Evolutionary conservation across 345 rosid genomes (phyloP).

Genomic region (Syzygium aromaticum): DNA sequence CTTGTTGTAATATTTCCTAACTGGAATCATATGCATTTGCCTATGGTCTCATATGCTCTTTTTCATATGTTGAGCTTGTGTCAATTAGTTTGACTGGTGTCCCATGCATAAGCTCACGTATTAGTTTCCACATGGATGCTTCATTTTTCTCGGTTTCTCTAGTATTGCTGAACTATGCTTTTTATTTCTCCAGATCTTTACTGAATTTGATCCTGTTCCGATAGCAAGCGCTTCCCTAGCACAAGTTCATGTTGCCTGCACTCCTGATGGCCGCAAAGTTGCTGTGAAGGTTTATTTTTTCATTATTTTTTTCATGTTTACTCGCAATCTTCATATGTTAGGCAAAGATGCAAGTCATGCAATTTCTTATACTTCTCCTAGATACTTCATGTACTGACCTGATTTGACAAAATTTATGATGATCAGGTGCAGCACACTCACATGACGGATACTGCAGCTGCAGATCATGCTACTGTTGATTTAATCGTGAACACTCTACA

Average conservation of each 20-base stretch:
- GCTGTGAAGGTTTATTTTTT: conserved; percentile 75
- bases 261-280: conserved; percentile 64
- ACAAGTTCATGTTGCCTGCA: conserved; percentile 94
- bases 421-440: conserved; percentile 90
- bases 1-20: neutral
- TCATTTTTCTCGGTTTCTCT: neutral
- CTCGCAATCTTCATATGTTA: neutral
- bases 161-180: neutral
- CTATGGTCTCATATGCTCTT: neutral
- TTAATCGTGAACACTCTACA: conserved; percentile 72
- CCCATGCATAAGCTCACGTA: neutral
- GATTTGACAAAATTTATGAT: neutral
- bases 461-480: conserved; percentile 80
- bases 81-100: neutral
- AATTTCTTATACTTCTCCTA: neutral
- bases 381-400: conserved; percentile 1
- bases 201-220: conserved; percentile 82
- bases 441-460: conserved; percentile 89
- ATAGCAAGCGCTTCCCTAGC: conserved; percentile 99
- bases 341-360: neutral
- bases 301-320: neutral
- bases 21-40: neutral
- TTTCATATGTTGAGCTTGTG: neutral
- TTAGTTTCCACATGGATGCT: neutral
- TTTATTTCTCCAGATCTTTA: conserved; percentile 36